Percentiles rank a stretch among this genome's conserved stretches.
Conservation (phyloP, 2,329 filamentous ascomycete genomes). For the Neofusicoccum sp. region DNA sequence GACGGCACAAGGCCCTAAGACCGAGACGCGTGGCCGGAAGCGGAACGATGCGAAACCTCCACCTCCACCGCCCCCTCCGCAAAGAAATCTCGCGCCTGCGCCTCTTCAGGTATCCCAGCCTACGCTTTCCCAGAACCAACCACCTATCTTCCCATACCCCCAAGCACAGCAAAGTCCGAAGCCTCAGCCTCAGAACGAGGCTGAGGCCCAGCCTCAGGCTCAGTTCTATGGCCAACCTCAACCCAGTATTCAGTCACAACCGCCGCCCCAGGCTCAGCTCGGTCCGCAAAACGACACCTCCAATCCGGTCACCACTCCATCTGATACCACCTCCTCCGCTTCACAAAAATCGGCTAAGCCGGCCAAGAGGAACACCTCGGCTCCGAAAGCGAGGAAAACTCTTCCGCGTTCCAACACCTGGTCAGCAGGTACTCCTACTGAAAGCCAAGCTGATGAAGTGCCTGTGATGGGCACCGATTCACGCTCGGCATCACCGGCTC, state of each 20-base stretch:
- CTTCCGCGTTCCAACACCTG: conserved; percentile 38
- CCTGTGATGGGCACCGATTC: not conserved
- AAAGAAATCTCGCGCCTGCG: conserved; percentile 8
- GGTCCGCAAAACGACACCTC: not conserved
- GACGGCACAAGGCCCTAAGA: not conserved
- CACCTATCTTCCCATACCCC: not conserved
- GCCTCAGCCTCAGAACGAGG: not conserved
- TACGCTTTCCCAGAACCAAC: not conserved
- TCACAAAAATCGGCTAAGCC: not conserved
- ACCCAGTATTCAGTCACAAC: not conserved
- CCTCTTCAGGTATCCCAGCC: not conserved
- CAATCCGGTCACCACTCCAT: not conserved
- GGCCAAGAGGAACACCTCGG: conserved; percentile 20
- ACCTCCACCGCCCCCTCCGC: conserved; percentile 8
- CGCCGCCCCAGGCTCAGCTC: not conserved
- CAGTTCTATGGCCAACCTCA: not conserved
- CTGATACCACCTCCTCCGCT: not conserved
- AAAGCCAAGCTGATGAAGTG: conserved; percentile 31
- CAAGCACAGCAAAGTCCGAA: not conserved
- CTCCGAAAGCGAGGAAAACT: conserved; percentile 27
- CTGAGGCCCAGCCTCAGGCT: not conserved
- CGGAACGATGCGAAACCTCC: conserved; percentile 12
- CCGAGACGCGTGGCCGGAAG: conserved; percentile 18
- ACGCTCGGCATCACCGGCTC: conserved; percentile 13
- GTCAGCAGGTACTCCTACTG: conserved; percentile 28